Percentiles rank a stretch among this genome's conserved stretches.
Evolutionary conservation across 345 rosid genomes (phyloP).

Genomic region (Eucalyptus rudis): DNA sequence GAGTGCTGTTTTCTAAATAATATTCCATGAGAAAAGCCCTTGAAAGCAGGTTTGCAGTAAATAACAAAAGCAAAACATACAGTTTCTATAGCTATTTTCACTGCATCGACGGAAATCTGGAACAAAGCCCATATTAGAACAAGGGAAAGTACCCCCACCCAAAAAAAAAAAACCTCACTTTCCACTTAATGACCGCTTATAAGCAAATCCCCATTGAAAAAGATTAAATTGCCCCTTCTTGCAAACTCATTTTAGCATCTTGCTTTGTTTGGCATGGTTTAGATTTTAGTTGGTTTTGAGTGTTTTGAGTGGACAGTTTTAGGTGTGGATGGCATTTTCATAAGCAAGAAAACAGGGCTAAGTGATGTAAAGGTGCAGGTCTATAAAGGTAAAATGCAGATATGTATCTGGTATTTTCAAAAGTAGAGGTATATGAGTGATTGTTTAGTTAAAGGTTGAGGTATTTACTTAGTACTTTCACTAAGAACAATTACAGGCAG

Average conservation of each 20-base stretch:
- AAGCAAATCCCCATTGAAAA: not conserved
- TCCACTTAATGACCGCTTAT: not conserved
- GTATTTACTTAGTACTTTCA: not conserved
- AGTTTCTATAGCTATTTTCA: not conserved
- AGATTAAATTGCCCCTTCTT: not conserved
- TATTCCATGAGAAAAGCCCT: not conserved
- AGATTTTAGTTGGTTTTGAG: not conserved
- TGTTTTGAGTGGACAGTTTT: not conserved
- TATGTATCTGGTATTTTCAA: not conserved
- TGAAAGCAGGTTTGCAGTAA: not conserved
- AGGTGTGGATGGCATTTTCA: not conserved
- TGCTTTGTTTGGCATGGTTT: not conserved
- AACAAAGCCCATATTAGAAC: not conserved
- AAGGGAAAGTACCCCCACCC: not conserved
- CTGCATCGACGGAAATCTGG: not conserved
- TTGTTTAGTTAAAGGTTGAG: not conserved
- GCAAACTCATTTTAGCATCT: not conserved
- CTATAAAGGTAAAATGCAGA: not conserved
- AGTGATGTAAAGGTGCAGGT: not conserved
- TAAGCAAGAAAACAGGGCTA: not conserved
- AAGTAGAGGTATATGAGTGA: not conserved
- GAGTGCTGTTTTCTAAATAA: not conserved
- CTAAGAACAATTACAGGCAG: not conserved
- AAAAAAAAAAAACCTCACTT: not conserved
- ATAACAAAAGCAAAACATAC: not conserved